Conservation (phyloP, 805 yeast genomes). For the Lipomyces yamanashiensis region DNA sequence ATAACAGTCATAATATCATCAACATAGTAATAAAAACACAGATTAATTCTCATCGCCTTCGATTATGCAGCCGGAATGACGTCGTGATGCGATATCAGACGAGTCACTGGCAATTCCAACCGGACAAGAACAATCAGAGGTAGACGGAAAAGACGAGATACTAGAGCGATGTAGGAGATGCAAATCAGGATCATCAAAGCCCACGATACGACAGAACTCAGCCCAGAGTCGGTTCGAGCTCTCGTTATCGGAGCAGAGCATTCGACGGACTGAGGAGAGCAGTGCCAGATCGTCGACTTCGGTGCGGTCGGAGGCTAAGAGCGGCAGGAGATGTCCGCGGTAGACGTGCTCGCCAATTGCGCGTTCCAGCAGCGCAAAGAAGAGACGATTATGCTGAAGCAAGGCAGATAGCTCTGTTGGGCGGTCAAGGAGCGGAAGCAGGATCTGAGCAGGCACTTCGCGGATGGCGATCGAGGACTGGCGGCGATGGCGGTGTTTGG, state of each 20-base stretch:
- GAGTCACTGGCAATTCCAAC: background rate
- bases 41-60: constrained; percentile 5
- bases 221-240: constrained; percentile 24
- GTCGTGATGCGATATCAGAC: background rate
- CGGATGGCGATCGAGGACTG: constrained; percentile 22
- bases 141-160: background rate
- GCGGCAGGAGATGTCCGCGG: constrained; percentile 24
- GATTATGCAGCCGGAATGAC: background rate
- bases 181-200: constrained; percentile 22
- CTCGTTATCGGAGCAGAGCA: constrained; percentile 19
- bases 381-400: constrained; percentile 18
- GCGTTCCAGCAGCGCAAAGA: constrained; percentile 24
- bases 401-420: constrained; percentile 30
- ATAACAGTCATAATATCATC: background rate
- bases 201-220: constrained; percentile 30
- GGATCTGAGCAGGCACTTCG: constrained; percentile 30
- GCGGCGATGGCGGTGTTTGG: constrained; percentile 10
- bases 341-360: constrained; percentile 25
- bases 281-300: constrained; percentile 22
- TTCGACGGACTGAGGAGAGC: constrained; percentile 10
- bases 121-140: background rate
- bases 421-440: constrained; percentile 32
- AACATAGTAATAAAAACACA: background rate
- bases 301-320: constrained; percentile 17
- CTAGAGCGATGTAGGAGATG: background rate